Percentiles rank a stretch among this genome's conserved stretches.
phyloP scores from a whole-genome alignment of 352 stramenopile genomes.

The Halophytophthora batemanensis region DNA sequence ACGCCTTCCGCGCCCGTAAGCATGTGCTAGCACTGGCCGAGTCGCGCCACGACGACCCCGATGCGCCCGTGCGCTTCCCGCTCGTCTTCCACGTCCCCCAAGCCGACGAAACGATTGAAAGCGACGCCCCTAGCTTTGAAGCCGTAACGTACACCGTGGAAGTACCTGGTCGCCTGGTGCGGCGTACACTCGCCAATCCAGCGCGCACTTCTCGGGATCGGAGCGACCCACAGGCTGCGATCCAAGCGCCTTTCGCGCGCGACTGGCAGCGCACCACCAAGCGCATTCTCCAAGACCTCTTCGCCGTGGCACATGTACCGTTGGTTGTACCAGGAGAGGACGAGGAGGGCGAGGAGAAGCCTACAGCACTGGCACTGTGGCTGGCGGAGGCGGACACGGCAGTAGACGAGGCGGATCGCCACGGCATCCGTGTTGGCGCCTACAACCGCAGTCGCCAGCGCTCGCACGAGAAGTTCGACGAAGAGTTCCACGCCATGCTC shows the following conservation, averaged over 20 bases:
- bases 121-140: conserved; percentile 12
- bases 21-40: conserved; percentile 39
- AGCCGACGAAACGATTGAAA: conserved; percentile 8
- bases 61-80: conserved; percentile 43
- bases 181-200: conserved; percentile 47
- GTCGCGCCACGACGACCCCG: conserved; percentile 8
- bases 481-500: conserved; percentile 59
- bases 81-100: conserved; percentile 53
- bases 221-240: conserved; percentile 27
- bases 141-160: conserved; percentile 44
- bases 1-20: conserved; percentile 51
- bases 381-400: conserved; percentile 44
- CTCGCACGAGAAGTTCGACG: conserved; percentile 54
- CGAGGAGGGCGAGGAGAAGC: conserved; percentile 9
- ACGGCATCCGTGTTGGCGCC: conserved; percentile 29
- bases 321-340: conserved; percentile 17
- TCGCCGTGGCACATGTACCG: conserved; percentile 52
- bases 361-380: conserved; percentile 47
- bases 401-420: conserved; percentile 23
- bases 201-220: conserved; percentile 15
- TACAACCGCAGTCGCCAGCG: conserved; percentile 43
- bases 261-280: conserved; percentile 71
- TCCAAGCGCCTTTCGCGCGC: conserved; percentile 48
- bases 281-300: conserved; percentile 55
- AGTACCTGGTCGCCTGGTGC: conserved; percentile 47